Base-by-base conservation (phyloP, 1,284 basidiomycete genomes). In the Leccinum angustisporum region DNA sequence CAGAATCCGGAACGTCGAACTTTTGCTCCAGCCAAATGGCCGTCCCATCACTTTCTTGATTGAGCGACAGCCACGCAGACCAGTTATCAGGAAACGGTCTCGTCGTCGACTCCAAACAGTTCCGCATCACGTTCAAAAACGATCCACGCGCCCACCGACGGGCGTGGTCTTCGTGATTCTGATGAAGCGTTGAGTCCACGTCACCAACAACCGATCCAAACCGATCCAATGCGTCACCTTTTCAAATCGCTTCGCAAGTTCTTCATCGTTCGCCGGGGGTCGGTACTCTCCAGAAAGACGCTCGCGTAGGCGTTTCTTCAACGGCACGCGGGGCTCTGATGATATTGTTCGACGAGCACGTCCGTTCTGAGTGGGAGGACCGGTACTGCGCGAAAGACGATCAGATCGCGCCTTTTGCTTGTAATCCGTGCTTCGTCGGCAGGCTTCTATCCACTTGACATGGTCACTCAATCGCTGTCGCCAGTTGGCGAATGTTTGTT, bases 11-110 rank as follows among this genome's bases (percentile, higher is more conserved):
- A 16, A 90, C 79, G 63, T 86, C 79, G 64, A 91, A 90, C 73
- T 91, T 91, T 65, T 80, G 80, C 68, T 90, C 85, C 53, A 91
- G 66, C 90, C 89, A 91, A 48, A 90, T 89, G 3, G 89, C 89
- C 7, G 89, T 91, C 13, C 81, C 83, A 67, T 91, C 90, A 65
- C 80, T 85, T 58, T 85, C 85, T 3, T 83, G 82, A 68, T 91
- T 91, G 68, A 84, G 77, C 2, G 88, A 88, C n/a, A 91, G 67
- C 89, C 89, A 91, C 25, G 63, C 70, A 21, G 78, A 77, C 86
- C 87, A 90, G 27, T 77, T 68, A 8, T 69, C 69, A 34, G 68
- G 70, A 63, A 66, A 61, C 58, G 60, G 66, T 68, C 36, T 68
- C 60, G n/a, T 63, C 36, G 62, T 66, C 10, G 67, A 71, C 60